phyloP scores from a whole-genome alignment of 108 stramenopile genomes.

The Skeletonema tropicum region DNA sequence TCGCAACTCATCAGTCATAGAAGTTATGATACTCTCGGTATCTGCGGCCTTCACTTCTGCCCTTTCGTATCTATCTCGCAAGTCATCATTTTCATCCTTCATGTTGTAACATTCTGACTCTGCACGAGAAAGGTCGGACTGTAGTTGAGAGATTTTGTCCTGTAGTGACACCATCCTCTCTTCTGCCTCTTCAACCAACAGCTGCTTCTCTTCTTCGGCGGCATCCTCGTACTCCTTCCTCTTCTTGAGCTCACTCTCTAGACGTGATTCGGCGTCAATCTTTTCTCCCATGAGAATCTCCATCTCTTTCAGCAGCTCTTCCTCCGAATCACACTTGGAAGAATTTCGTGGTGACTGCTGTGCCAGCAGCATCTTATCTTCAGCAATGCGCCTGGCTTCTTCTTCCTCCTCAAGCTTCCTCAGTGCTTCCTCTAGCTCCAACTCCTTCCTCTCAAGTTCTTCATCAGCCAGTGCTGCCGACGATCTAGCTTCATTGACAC shows the following conservation, averaged over 20 bases:
- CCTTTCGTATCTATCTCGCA: constrained; percentile 52
- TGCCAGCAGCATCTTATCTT: constrained; percentile 40
- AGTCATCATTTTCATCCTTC: constrained; percentile 60
- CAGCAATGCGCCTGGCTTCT: constrained; percentile 38
- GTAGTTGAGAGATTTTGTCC: constrained; percentile 40
- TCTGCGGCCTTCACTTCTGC: constrained; percentile 35
- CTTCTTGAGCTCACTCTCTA: constrained; percentile 51
- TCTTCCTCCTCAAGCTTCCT: constrained; percentile 37
- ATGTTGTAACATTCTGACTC: constrained; percentile 68
- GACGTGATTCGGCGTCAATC: constrained; percentile 36
- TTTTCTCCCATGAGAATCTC: constrained; percentile 56
- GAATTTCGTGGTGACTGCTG: constrained; percentile 36
- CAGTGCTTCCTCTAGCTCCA: constrained; percentile 49
- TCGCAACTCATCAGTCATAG: constrained; percentile 43
- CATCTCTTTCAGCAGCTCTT: constrained; percentile 61
- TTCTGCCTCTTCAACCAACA: constrained; percentile 71
- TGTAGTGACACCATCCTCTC: constrained; percentile 56
- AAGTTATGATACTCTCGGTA: constrained; percentile 16
- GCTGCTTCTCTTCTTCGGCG: constrained; percentile 77
- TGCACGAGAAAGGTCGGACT: constrained; percentile 48
- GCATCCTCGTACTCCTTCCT: constrained; percentile 47
- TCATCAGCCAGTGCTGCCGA: constrained; percentile 43
- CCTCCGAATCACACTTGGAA: constrained; percentile 51
- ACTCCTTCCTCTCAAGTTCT: constrained; percentile 45
- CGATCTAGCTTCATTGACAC: constrained; percentile 65